Base-by-base conservation (phyloP, 2,329 filamentous ascomycete species). In the Epichloe festucae region DNA sequence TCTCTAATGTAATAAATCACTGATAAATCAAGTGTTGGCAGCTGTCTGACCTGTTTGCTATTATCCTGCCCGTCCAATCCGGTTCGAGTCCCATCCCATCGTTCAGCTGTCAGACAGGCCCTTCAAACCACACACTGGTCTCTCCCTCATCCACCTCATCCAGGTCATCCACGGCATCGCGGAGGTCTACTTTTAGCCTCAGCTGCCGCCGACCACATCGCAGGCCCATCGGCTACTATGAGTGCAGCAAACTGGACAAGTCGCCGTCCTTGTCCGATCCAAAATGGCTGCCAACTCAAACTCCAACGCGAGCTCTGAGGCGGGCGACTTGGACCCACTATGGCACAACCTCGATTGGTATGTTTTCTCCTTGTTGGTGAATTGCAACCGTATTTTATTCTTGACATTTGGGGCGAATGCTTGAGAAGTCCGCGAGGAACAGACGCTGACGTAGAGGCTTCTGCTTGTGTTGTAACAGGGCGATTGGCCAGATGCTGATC, bases 291-390 rank as follows among this genome's bases (percentile, higher is more conserved):
- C 55, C 56, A 59, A 52, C 58, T 58, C 63, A 54, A 59, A 57
- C 54, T 54, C 59, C 47, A 64, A 64, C 31, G 10, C 52, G 10
- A 49, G 40, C 17, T 49, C 49, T 23, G 55, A 58, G 43, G 52
- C 51, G 49, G 61, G 58, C 52, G 67, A 67, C 49, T 54, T 70
- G 56, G 80, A 82, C 71, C 76, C 76, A 73, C 72, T 81, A 75
- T 89, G 85, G 85, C 81, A 87, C 63, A 77, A 87, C 66, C 75
- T 87, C 62, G 81, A 88, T 70, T 85, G 83, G 85, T 88, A 77
- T 63, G 81, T 75, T 5, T 7, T 8, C 14, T 14, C 23, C 27
- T 42, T 36, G 14, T 2, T 21, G 17, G 14, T 36, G 27, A 35
- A 35, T n/a, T 27, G 38, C 8, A 14, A 23, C n/a, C 12, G 21